Base-by-base conservation (phyloP, 2,329 filamentous ascomycete species). In the Sclerotinia sclerotiorum region DNA sequence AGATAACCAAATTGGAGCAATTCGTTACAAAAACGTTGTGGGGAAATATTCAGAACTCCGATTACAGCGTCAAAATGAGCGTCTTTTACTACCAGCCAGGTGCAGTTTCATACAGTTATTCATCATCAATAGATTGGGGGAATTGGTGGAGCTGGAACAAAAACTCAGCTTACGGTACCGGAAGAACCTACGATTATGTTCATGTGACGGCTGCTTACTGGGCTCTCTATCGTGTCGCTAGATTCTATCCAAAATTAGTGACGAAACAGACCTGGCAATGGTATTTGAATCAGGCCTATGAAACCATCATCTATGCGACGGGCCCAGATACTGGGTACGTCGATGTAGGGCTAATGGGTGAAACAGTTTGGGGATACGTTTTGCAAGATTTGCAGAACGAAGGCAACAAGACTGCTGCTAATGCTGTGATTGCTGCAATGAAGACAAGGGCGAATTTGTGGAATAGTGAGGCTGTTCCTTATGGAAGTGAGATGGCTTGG, bases 401-500 rank as follows among this genome's bases (percentile, higher is more conserved):
- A 73, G 79, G 79, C 0, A 77, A 80, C 69, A 79, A 74, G 0
- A 70, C 74, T 0, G 75, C 84, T 65, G 82, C 81, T 0, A 73
- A 74, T 2, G 75, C 76, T 0, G 71, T 87, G 3, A 80, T 82
- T 57, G 72, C 74, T 0, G 76, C 78, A 0, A 87, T 88, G 85
- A 79, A 78, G 19, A 76, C 75, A 4, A 81, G 86, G 0, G 84
- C 85, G 1, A 70, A 79, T 3, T 73, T 77, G 0, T 88, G 86
- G 86, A 75, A 83, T n/a, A 77, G 77, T 0, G 77, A 83, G 64
- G 79, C 80, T 10, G 82, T 84, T 6, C 86, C 86, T 0, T 88
- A 83, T 69, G 86, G 85, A 0, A 87, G 84, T 63, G 86, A 88
- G 74, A 85, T 86, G 84, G 82, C 85, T 0, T 88, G 86, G 86